These are phyloP conservation scores for Aulographum hederae DNA, from an alignment of 2,329 filamentous ascomycete genomes.

Conservation along the genomic window DNA sequence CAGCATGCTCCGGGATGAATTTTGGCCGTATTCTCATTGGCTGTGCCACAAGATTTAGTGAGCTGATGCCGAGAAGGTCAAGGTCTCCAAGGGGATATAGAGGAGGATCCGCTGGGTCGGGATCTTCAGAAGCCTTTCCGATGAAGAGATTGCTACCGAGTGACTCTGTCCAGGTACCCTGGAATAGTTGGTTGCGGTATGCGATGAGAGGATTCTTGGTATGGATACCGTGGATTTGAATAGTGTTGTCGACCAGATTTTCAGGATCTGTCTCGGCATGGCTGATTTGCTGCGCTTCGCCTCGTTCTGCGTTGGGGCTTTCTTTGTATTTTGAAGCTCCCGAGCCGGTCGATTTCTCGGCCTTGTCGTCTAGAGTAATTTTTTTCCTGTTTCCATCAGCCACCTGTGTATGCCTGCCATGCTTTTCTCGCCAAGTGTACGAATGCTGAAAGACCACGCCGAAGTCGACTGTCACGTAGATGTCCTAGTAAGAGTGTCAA, in stretches of 20 bases:
- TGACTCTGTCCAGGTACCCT: conserved; percentile 64
- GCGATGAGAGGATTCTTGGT: conserved; percentile 58
- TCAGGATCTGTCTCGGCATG: conserved; percentile 12
- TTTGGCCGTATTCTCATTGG: no score
- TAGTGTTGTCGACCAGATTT: no score
- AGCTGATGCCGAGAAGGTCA: conserved; percentile 54
- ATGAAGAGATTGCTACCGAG: conserved; percentile 65
- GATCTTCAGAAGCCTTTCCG: conserved; percentile 9
- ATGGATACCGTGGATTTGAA: conserved; percentile 76
- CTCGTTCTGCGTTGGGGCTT: conserved; percentile 5
- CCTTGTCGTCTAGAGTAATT: no score
- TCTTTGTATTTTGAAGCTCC: conserved; percentile 1
- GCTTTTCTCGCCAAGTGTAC: no score
- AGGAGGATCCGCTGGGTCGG: not conserved
- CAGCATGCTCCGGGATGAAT: no score
- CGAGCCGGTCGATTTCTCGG: no score
- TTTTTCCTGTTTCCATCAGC: no score
- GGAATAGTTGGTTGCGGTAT: conserved; percentile 62
- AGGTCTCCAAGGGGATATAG: conserved; percentile 35
- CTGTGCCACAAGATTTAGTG: conserved; percentile 49
- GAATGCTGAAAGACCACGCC: not conserved
- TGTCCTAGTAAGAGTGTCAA: not conserved
- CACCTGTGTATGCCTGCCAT: no score
- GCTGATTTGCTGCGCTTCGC: no score
- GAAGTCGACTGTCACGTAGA: not conserved